phyloP scores from a whole-genome alignment of 2,329 filamentous ascomycete species.

The Colletotrichum ledebouriae region DNA sequence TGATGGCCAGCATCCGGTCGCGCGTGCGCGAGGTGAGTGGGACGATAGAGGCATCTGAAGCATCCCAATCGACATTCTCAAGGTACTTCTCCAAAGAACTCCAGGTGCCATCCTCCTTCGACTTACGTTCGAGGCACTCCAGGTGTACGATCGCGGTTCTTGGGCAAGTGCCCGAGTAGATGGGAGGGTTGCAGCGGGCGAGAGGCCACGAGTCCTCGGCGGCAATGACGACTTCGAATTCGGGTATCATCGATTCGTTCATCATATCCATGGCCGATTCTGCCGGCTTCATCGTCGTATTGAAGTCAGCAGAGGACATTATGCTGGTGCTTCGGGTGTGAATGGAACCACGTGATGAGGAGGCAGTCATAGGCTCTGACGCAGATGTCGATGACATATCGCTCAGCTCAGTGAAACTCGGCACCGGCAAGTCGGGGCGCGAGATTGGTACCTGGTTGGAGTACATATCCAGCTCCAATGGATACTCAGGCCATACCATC shows the following conservation, averaged over 20 bases:
- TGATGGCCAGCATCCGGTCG: constrained; percentile 79
- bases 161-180: constrained; percentile 60
- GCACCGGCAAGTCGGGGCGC: constrained; percentile 52
- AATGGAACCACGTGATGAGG: constrained; percentile 58
- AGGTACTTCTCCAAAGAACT: constrained; percentile 58
- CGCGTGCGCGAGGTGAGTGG: constrained; percentile 65
- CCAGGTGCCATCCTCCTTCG: constrained; percentile 63
- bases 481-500: constrained; percentile 59
- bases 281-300: constrained; percentile 50
- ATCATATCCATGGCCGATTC: constrained; percentile 48
- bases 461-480: constrained; percentile 60
- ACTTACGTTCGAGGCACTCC: constrained; percentile 64
- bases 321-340: constrained; percentile 64
- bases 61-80: constrained; percentile 53
- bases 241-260: constrained; percentile 53
- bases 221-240: constrained; percentile 62
- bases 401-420: constrained; percentile 56
- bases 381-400: constrained; percentile 54
- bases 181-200: constrained; percentile 62
- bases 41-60: constrained; percentile 57
- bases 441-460: constrained; percentile 50
- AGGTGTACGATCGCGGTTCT: constrained; percentile 65
- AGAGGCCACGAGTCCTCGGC: constrained; percentile 66
- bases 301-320: constrained; percentile 56
- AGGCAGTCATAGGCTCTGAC: constrained; percentile 57